Percentiles rank a stretch among this genome's conserved stretches.
phyloP scores from a whole-genome alignment of 257 asterid species.

The Cynanchum wilfordii region DNA sequence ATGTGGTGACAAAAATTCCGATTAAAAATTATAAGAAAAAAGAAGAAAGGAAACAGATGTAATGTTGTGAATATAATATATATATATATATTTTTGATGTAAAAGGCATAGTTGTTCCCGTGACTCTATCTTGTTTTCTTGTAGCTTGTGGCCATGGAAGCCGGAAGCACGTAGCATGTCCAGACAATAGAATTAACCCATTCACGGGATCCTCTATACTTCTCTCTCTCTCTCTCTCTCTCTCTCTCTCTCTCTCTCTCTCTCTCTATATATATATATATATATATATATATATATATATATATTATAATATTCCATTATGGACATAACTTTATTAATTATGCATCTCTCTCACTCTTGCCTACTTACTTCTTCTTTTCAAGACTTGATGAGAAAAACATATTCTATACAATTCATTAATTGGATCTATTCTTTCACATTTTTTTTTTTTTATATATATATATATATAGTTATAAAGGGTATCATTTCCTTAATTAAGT shows the following conservation, averaged over 20 bases:
- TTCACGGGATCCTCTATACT: slow-evolving; percentile 24
- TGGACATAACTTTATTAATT: background rate
- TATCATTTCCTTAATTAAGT: no score
- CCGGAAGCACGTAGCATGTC: slow-evolving; percentile 4
- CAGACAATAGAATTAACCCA: slow-evolving; percentile 22
- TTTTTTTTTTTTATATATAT: no score
- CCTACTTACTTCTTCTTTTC: no score
- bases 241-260: background rate
- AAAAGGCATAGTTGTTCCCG: slow-evolving; percentile 36
- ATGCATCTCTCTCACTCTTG: background rate
- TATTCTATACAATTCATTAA: no score
- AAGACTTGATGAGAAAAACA: no score
- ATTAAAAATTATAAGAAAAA: background rate
- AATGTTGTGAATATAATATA: background rate
- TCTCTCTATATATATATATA: background rate
- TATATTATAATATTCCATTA: background rate
- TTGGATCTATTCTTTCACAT: no score
- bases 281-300: no score
- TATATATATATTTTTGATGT: slow-evolving; percentile 17
- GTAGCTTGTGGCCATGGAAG: slow-evolving; percentile 43
- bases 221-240: background rate
- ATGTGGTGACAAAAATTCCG: slow-evolving; percentile 7
- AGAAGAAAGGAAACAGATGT: background rate
- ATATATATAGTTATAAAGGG: no score
- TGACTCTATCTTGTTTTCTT: slow-evolving; percentile 56